Evolutionary conservation across 148 eudicot genomes (phyloP).

Genomic region (Cornus kousa): DNA sequence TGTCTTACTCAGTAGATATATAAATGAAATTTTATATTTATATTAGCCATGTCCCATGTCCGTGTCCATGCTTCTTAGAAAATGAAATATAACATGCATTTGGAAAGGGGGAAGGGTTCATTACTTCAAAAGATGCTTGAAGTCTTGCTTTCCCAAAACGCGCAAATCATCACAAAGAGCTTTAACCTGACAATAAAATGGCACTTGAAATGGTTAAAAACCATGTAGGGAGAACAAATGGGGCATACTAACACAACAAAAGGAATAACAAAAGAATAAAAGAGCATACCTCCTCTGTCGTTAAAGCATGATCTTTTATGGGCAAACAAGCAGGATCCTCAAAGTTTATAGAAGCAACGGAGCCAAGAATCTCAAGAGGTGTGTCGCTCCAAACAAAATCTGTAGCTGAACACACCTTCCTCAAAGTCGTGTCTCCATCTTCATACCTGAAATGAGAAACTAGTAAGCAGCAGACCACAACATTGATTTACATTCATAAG

Average conservation of each 20-base stretch:
- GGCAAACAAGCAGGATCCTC: constrained; percentile 55
- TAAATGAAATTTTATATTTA: no score
- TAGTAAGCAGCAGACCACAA: constrained; percentile 6
- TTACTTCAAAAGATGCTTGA: constrained; percentile 89
- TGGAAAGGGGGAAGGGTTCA: constrained; percentile 8
- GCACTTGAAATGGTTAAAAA: not conserved
- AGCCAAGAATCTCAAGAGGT: constrained; percentile 79
- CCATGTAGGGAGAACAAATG: not conserved
- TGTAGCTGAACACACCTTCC: constrained; percentile 70
- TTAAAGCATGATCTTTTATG: constrained; percentile 61
- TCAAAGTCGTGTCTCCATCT: constrained; percentile 61
- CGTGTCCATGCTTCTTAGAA: not conserved
- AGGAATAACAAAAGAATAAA: constrained; percentile 1
- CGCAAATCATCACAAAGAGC: constrained; percentile 83
- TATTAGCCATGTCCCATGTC: no score
- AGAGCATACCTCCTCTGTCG: constrained; percentile 73
- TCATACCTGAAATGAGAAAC: constrained; percentile 51
- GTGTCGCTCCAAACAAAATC: constrained; percentile 74
- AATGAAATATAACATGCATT: not conserved
- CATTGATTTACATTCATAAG: not conserved
- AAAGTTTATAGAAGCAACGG: constrained; percentile 65
- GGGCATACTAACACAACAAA: not conserved
- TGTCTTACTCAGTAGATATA: no score
- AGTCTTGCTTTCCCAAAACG: constrained; percentile 89
- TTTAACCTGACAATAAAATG: constrained; percentile 47